phyloP scores from a whole-genome alignment of 345 rosid genomes.

The Moricandia moricandioides region DNA sequence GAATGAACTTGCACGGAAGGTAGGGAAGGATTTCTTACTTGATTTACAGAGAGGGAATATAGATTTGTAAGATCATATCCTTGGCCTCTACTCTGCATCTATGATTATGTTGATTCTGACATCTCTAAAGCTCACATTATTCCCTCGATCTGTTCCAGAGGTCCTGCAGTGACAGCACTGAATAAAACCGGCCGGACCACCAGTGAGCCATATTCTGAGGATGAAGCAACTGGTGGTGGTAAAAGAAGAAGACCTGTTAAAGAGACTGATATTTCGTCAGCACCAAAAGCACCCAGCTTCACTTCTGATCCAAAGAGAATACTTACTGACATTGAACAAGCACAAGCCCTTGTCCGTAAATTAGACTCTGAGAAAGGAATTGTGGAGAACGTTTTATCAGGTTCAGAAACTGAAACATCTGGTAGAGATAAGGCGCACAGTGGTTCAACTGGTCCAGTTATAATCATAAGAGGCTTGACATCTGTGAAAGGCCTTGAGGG shows the following conservation, averaged over 20 bases:
- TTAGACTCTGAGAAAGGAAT: conserved; percentile 89
- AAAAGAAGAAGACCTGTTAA: conserved; percentile 62
- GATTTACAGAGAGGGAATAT: conserved; percentile 82
- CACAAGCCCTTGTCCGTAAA: conserved; percentile 75
- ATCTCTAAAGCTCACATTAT: conserved; percentile 4
- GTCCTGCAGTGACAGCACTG: conserved; percentile 58
- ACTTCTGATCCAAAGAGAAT: conserved; percentile 83
- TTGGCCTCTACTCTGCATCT: neutral
- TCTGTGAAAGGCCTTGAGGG: conserved; percentile 67
- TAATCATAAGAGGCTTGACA: conserved; percentile 76
- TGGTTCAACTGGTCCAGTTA: conserved; percentile 77
- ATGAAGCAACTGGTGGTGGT: conserved; percentile 58
- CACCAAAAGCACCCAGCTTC: conserved; percentile 81
- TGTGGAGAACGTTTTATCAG: conserved; percentile 65
- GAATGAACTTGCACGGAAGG: conserved; percentile 76
- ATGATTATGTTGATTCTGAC: neutral
- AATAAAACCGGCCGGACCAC: conserved; percentile 37
- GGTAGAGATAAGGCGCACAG: conserved; percentile 74
- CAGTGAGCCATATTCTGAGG: conserved; percentile 58
- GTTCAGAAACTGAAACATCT: conserved; percentile 59
- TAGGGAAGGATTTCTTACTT: conserved; percentile 78
- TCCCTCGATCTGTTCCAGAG: conserved; percentile 47
- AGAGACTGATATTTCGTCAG: conserved; percentile 68
- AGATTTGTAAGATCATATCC: conserved; percentile 62
- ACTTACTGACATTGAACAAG: conserved; percentile 69